Evolutionary conservation across 2,329 filamentous ascomycete genomes (phyloP).

Genomic region (Cladosporium phlei): DNA sequence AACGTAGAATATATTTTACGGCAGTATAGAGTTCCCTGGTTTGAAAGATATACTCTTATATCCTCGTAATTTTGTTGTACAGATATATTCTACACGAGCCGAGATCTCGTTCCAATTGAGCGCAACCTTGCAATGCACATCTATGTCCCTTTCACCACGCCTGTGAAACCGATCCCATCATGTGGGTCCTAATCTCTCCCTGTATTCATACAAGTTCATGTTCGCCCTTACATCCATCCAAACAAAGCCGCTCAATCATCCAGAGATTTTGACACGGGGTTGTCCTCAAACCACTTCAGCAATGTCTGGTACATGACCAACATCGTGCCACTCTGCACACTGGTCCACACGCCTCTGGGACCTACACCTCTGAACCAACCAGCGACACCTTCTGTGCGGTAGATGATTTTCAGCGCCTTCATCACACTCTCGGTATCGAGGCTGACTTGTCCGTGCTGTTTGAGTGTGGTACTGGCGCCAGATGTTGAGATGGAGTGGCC

Average conservation of each 20-base stretch:
- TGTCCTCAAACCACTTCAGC: constrained; percentile 67
- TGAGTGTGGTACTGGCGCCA: constrained; percentile 77
- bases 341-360: constrained; percentile 91
- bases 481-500: constrained; percentile 69
- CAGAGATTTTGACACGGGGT: constrained; percentile 36
- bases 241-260: constrained; percentile 3
- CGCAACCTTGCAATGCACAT: constrained; percentile 12
- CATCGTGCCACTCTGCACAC: constrained; percentile 95
- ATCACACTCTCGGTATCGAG: constrained; percentile 87
- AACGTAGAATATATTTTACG: too few species aligned
- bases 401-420: constrained; percentile 79
- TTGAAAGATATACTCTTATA: too few species aligned
- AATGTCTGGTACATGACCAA: constrained; percentile 89
- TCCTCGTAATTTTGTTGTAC: constrained; percentile 3
- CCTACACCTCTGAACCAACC: constrained; percentile 96
- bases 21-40: too few species aligned
- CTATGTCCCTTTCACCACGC: not conserved
- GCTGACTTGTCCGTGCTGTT: constrained; percentile 69
- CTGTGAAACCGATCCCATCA: not conserved
- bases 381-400: constrained; percentile 77
- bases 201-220: constrained; percentile 4
- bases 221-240: not conserved
- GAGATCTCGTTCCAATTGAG: not conserved
- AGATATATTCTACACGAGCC: constrained; percentile 12
- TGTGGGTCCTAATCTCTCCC: not conserved